These are phyloP conservation scores for Eutrema salsugineum DNA, from an alignment of 441 rosid genomes.

Conservation along the genomic window DNA sequence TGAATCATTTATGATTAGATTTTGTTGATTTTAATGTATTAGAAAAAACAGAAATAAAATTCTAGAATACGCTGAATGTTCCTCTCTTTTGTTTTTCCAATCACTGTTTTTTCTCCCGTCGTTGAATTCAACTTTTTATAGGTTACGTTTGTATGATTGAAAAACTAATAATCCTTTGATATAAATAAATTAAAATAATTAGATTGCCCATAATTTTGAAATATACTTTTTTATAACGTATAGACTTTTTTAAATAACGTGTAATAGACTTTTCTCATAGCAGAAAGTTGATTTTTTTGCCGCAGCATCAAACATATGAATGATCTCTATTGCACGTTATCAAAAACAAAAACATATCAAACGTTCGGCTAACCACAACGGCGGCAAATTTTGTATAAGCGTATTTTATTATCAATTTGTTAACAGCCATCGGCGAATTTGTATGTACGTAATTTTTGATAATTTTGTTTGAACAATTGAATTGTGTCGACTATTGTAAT, in stretches of 20 bases:
- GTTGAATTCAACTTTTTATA: neutral
- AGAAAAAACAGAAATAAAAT: neutral
- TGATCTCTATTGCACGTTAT: too few species aligned
- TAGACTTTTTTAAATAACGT: neutral
- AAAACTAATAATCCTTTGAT: neutral
- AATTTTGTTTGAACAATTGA: too few species aligned
- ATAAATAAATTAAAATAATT: too few species aligned
- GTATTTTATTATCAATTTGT: too few species aligned
- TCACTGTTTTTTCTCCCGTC: neutral
- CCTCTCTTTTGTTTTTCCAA: neutral
- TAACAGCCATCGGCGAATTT: too few species aligned
- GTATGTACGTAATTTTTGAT: too few species aligned
- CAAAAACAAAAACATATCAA: too few species aligned
- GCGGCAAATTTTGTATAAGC: too few species aligned
- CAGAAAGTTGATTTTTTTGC: neutral
- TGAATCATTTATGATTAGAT: neutral
- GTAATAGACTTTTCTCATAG: neutral
- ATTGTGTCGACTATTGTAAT: too few species aligned
- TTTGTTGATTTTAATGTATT: neutral
- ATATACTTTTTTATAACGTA: too few species aligned
- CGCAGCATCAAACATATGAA: neutral
- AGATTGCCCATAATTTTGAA: neutral
- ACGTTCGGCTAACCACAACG: too few species aligned
- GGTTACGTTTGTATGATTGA: neutral
- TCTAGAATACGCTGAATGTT: neutral